Evolutionary conservation across 352 stramenopile species (phyloP), one percentile per base, ranked within the genome.

Genomic region (Globisporangium nagaii): DNA sequence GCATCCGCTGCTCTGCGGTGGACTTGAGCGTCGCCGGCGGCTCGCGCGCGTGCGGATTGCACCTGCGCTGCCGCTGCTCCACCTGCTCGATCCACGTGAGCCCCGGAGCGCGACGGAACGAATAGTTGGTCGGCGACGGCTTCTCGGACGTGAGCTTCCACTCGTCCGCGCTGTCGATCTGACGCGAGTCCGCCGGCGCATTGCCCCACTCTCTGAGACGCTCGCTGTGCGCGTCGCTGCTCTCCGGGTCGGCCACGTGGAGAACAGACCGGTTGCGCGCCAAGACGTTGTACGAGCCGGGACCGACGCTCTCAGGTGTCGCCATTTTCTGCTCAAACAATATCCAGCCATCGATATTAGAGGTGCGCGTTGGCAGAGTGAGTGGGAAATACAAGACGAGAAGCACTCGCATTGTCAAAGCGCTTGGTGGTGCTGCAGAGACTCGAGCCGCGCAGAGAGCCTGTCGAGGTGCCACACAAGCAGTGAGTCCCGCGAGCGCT

Each of bases 81-180:
- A 88, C 58, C 15, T 88, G 68, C 40, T 88, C 78, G 61, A 89
- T 90, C 80, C 78, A 90, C n/a, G 78, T 79, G 1, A 59, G 62
- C 43, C 66, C 58, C 0, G 53, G 58, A 7, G 75, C 75, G 17
- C 74, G 71, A 4, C 71, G 78, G 53, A 90, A 89, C 1, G 66
- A 84, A 53, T 75, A 84, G 15, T 61, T 71, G 0, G 70, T 81
- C 9, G 69, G 63, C 25, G 71, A 76, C 19, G 74, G 73, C 42
- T 84, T 87, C 46, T 87, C 76, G 0, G 75, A 90, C 22, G 65
- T 84, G n/a, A 50, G 53, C 39, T 86, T 88, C 79, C 79, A 88
- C 43, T 80, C 58, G 15, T 63, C 70, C 0, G 60, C 71, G n/a
- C 58, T 72, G 53, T 82, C 71, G 73, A 88, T 87, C 12, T 62